phyloP scores from a whole-genome alignment of 73 alveolate genomes.

The Durusdinium trenchii region DNA sequence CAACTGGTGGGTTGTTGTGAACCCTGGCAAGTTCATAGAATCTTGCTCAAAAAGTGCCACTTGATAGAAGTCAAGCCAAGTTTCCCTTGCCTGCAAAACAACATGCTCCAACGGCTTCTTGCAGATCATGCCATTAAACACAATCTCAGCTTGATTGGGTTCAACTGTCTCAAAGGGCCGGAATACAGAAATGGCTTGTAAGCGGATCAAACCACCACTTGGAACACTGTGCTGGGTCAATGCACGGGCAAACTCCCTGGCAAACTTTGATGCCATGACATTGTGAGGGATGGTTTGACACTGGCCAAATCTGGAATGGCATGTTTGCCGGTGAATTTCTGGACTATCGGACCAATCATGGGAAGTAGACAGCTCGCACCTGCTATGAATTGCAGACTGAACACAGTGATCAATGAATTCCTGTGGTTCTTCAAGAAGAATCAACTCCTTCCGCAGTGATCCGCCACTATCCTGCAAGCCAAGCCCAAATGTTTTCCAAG shows the following conservation, averaged over 20 bases:
- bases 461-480: slow-evolving; percentile 6
- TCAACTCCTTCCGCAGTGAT: neutral
- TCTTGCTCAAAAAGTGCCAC: neutral
- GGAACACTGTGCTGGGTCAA: no score
- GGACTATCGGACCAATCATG: neutral
- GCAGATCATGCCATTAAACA: no score
- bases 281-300: neutral
- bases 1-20: neutral
- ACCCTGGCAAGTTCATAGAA: neutral
- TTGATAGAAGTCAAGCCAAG: no score
- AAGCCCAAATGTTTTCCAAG: neutral
- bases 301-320: neutral
- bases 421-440: neutral
- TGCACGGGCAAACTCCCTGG: neutral
- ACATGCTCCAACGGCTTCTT: slow-evolving; percentile 13
- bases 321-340: neutral
- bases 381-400: neutral
- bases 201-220: no score
- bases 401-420: no score
- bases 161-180: no score
- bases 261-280: neutral
- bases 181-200: no score
- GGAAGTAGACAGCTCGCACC: neutral
- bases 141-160: no score
- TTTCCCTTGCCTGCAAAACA: neutral